Evolutionary conservation across 2,329 filamentous ascomycete species (phyloP).

Genomic region (Sporothrix curviconia): DNA sequence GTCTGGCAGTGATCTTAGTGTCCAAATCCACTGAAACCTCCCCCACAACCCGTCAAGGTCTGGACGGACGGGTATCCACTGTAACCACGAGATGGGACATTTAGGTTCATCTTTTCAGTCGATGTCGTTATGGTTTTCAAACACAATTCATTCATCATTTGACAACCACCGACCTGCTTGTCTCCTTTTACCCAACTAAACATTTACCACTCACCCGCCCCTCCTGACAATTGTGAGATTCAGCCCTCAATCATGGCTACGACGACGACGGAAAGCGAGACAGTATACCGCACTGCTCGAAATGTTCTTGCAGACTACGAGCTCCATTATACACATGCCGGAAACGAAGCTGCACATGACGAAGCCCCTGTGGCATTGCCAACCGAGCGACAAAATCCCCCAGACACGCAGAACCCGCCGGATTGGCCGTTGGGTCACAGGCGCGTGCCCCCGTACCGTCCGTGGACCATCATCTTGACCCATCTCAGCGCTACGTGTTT

Average conservation of each 20-base stretch:
- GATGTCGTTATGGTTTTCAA: too few species aligned
- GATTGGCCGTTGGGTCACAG: conserved; percentile 21
- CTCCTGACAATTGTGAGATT: too few species aligned
- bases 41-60: too few species aligned
- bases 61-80: too few species aligned
- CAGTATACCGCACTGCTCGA: not conserved
- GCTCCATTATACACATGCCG: conserved; percentile 12
- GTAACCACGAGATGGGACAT: too few species aligned
- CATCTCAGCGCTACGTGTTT: conserved; percentile 18
- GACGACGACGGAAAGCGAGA: not conserved
- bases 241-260: not conserved
- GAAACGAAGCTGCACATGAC: not conserved
- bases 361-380: not conserved
- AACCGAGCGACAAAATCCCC: conserved; percentile 16
- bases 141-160: too few species aligned
- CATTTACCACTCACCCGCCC: too few species aligned
- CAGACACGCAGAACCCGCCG: conserved; percentile 16
- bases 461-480: conserved; percentile 19
- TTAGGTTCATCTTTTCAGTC: too few species aligned
- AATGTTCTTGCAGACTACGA: conserved; percentile 25
- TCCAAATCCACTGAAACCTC: too few species aligned
- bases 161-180: too few species aligned
- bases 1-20: too few species aligned
- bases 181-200: too few species aligned
- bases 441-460: conserved; percentile 23